Evolutionary conservation across 1,139 yeast genomes (phyloP), one percentile per base, ranked within the genome.

Genomic region (Scheffersomyces lignicola): DNA sequence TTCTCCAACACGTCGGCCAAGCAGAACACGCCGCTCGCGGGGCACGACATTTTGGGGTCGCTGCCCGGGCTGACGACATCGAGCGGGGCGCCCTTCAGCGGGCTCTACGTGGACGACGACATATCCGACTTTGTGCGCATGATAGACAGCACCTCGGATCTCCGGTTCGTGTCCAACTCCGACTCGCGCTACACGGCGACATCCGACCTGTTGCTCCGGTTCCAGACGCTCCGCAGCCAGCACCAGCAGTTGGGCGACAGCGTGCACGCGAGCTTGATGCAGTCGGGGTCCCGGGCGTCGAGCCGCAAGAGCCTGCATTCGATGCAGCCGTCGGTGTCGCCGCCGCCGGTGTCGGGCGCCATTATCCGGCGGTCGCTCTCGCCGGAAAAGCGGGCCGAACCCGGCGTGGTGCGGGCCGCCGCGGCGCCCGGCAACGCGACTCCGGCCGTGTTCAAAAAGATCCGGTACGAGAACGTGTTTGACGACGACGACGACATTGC

Each of bases 91-190:
- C 72, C 74, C 5, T 48, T 62, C 26, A 66, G 72, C 44, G 74
- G 76, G 3, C 47, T 69, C 8, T 66, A 68, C 42, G 59, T 62
- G 17, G 89, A 82, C 45, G 89, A 85, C 39, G 96, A 85, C 47
- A 69, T 89, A 18, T 78, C 84, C 38, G 88, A 83, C 36, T 90
- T 90, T 63, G 86, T 90, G 34, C 74, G 80, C 44, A 70, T 88
- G 77, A 76, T 90, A 33, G 97, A 92, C 45, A 78, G 83, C 33
- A 78, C 74, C 43, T 67, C 71, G 3, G 82, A 76, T 42, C 56
- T 78, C 18, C 54, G 77, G 31, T 57, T 69, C 34, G 50, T 60
- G 9, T 41, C 45, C 18, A 41, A 37, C 6, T 24, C 34, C 9
- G 38, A 36, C 18, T 28, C 40, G 9, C 38, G 37, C 21, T 20